These are phyloP conservation scores for Aquilaria agallochum DNA, from an alignment of 441 rosid species.

Conservation along the genomic window DNA sequence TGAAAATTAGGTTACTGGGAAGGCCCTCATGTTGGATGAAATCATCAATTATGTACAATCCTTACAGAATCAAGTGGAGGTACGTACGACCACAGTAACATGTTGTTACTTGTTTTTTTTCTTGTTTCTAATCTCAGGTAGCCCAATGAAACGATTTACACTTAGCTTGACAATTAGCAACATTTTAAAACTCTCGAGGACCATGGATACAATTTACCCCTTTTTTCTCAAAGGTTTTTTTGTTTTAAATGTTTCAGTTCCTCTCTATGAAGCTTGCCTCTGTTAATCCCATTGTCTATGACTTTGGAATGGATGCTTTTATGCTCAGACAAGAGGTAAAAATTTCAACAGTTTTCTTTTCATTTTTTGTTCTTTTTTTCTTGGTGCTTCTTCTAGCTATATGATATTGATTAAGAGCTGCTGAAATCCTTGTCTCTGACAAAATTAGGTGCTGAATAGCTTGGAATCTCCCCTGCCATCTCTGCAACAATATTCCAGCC, in stretches of 20 bases:
- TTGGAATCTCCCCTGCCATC: constrained; percentile 26
- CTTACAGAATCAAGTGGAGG: constrained; percentile 37
- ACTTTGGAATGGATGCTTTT: constrained; percentile 47
- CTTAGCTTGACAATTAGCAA: constrained; percentile 4
- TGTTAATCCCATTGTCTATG: constrained; percentile 55
- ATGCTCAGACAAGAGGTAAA: constrained; percentile 49
- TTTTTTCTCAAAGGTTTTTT: not conserved
- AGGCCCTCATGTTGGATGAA: constrained; percentile 39
- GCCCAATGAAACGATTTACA: not conserved
- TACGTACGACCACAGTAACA: not conserved
- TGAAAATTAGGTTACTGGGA: constrained; percentile 39
- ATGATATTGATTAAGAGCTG: constrained; percentile 13
- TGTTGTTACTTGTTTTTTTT: not conserved
- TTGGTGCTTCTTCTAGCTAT: no score
- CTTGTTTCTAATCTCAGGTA: no score
- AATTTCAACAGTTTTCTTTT: not conserved
- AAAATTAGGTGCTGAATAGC: constrained; percentile 26
- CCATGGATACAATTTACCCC: not conserved
- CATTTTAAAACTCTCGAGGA: not conserved
- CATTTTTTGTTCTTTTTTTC: no score
- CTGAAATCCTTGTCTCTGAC: constrained; percentile 34
- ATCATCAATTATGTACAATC: constrained; percentile 36
- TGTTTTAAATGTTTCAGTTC: constrained; percentile 26
- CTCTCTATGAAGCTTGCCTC: constrained; percentile 63
- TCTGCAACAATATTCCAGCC: constrained; percentile 35